phyloP scores from a whole-genome alignment of 805 yeast species.

The Yarrowia hollandica region DNA sequence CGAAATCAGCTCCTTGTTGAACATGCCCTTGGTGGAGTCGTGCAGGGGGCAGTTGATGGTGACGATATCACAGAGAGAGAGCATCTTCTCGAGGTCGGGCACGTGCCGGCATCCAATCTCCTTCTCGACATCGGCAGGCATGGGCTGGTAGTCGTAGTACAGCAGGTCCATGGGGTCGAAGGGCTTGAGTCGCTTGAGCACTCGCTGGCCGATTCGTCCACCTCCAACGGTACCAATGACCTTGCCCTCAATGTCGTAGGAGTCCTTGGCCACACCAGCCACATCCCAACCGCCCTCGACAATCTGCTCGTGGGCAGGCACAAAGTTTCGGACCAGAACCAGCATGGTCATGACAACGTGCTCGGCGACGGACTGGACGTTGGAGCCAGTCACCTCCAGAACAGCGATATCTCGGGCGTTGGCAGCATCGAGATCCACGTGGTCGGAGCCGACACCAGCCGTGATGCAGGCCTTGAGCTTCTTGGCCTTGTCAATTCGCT shows the following conservation, averaged over 20 bases:
- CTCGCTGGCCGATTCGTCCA: conserved; percentile 63
- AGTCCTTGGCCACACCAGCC: conserved; percentile 50
- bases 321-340: conserved; percentile 53
- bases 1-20: conserved; percentile 18
- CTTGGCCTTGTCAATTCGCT: conserved; percentile 46
- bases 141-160: conserved; percentile 54
- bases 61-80: conserved; percentile 8
- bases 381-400: conserved; percentile 57
- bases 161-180: conserved; percentile 53
- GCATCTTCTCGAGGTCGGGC: conserved; percentile 36
- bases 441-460: conserved; percentile 62
- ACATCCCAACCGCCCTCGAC: conserved; percentile 52
- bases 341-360: conserved; percentile 54
- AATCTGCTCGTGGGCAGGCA: conserved; percentile 46
- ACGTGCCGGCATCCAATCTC: conserved; percentile 51
- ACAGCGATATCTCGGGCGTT: conserved; percentile 48
- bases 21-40: conserved; percentile 27
- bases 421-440: conserved; percentile 49
- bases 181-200: conserved; percentile 52
- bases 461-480: conserved; percentile 49
- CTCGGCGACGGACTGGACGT: conserved; percentile 58
- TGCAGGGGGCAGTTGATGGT: conserved; percentile 26
- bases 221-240: conserved; percentile 60
- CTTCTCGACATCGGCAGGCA: conserved; percentile 45
- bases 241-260: conserved; percentile 45